These are phyloP conservation scores for Fusarium coffeatum DNA, from an alignment of 2,329 filamentous ascomycete genomes.

Conservation along the genomic window DNA sequence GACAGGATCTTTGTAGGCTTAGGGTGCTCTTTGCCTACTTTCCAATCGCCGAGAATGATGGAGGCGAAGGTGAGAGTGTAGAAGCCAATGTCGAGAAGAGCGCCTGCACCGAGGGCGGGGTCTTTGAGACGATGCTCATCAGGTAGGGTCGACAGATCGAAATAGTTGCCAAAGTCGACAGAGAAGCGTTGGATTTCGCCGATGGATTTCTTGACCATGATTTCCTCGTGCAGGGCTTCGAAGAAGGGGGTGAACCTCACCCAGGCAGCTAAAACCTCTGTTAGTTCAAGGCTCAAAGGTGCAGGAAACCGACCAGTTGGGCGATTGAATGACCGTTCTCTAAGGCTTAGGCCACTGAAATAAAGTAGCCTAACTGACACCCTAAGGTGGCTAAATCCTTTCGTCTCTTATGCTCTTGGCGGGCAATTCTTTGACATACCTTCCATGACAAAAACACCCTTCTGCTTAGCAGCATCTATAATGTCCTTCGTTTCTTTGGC, in stretches of 20 bases:
- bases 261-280: slow-evolving; percentile 8
- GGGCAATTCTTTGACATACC: not conserved
- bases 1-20: slow-evolving; percentile 8
- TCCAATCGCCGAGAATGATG: slow-evolving; percentile 24
- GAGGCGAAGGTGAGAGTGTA: slow-evolving; percentile 21
- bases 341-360: too few species aligned
- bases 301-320: too few species aligned
- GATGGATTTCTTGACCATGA: slow-evolving; percentile 21
- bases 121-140: slow-evolving; percentile 20
- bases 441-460: slow-evolving; percentile 24
- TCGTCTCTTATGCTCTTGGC: too few species aligned
- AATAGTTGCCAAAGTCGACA: slow-evolving; percentile 26
- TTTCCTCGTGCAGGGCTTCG: slow-evolving; percentile 16
- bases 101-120: slow-evolving; percentile 21
- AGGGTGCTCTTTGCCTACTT: slow-evolving; percentile 16
- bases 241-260: slow-evolving; percentile 25
- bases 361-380: too few species aligned
- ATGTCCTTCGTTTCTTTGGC: slow-evolving; percentile 17
- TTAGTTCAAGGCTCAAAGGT: not conserved
- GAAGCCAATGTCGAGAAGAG: slow-evolving; percentile 17
- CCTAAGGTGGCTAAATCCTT: too few species aligned
- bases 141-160: not conserved
- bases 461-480: slow-evolving; percentile 10
- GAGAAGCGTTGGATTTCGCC: slow-evolving; percentile 21
- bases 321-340: too few species aligned